phyloP scores from a whole-genome alignment of 768 basidiomycete species.

The Russula virescens region DNA sequence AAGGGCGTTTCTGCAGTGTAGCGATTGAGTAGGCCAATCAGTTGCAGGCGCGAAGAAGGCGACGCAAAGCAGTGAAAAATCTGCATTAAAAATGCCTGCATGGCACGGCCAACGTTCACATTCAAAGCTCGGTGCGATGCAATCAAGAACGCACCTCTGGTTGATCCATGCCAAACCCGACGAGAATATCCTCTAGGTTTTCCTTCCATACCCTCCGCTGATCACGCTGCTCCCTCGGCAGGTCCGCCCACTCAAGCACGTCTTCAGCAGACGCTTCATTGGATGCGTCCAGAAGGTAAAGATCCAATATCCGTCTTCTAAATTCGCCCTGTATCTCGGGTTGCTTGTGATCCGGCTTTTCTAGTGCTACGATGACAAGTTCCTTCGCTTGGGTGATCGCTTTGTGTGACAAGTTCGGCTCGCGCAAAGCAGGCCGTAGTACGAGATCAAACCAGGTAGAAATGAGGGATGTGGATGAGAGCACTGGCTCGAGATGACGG shows the following conservation, averaged over 20 bases:
- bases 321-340: constrained; percentile 57
- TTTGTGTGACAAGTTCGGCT: constrained; percentile 56
- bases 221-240: constrained; percentile 57
- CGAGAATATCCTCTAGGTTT: constrained; percentile 71
- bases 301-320: constrained; percentile 60
- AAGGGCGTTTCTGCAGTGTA: constrained; percentile 55
- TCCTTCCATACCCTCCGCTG: constrained; percentile 63
- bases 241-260: constrained; percentile 64
- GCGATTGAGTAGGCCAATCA: constrained; percentile 58
- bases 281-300: constrained; percentile 71
- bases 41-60: constrained; percentile 61
- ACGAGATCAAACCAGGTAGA: constrained; percentile 79
- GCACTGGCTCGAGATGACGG: constrained; percentile 52
- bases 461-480: constrained; percentile 61
- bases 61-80: constrained; percentile 55
- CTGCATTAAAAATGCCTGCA: constrained; percentile 65
- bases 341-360: constrained; percentile 39
- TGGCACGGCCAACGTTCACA: neutral
- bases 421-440: constrained; percentile 69
- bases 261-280: constrained; percentile 72
- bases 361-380: constrained; percentile 58
- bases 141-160: constrained; percentile 50
- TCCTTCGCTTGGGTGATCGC: constrained; percentile 66
- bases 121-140: neutral
- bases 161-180: constrained; percentile 54